These are phyloP conservation scores for Striga asiatica DNA, from an alignment of 257 asterid genomes.

Conservation along the genomic window DNA sequence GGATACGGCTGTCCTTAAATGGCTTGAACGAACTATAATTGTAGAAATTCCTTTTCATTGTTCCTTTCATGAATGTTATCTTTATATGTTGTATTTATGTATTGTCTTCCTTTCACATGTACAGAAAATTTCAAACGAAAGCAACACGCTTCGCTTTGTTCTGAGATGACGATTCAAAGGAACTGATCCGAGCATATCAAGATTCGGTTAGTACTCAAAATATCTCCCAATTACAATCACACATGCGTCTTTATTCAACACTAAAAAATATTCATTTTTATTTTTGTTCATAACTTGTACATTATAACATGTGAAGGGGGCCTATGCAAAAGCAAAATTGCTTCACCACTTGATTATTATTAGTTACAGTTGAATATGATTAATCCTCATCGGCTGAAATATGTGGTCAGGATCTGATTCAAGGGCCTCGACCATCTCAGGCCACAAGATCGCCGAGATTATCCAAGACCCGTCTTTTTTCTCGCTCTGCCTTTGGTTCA, in stretches of 20 bases:
- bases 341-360: too few relatives aligned
- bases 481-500: slow-evolving; percentile 26
- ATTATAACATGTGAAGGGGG: too few relatives aligned
- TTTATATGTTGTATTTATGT: neutral
- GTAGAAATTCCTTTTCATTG: too few relatives aligned
- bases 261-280: too few relatives aligned
- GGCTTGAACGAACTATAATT: too few relatives aligned
- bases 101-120: slow-evolving; percentile 9
- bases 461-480: too few relatives aligned
- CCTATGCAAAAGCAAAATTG: too few relatives aligned
- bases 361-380: slow-evolving; percentile 25
- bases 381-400: slow-evolving; percentile 35
- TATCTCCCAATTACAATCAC: too few relatives aligned
- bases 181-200: neutral
- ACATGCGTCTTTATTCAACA: too few relatives aligned
- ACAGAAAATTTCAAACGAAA: neutral
- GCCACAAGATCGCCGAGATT: slow-evolving; percentile 48
- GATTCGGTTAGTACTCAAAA: too few relatives aligned
- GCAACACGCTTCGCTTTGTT: neutral
- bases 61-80: neutral
- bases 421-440: slow-evolving; percentile 43
- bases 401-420: slow-evolving; percentile 37
- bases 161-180: neutral
- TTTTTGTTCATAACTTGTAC: too few relatives aligned
- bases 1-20: too few relatives aligned